A percentile compares a stretch with the other conserved stretches of the same genome.
Evolutionary conservation across 2,329 filamentous ascomycete genomes (phyloP).

Genomic region (Fusarium cicatricum): DNA sequence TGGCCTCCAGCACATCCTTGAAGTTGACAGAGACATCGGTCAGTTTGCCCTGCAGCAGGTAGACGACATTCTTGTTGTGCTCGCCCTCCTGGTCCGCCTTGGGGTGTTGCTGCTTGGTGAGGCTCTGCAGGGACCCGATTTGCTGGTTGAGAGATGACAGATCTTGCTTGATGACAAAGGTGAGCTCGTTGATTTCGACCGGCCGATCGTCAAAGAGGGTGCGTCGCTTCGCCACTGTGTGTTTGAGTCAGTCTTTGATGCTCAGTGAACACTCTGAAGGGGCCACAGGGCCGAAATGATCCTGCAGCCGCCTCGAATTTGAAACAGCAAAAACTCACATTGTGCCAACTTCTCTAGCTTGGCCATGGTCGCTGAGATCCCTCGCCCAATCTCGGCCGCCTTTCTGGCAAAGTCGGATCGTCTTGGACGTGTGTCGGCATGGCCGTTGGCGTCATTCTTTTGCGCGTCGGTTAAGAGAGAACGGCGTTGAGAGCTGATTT

Average conservation of each 20-base stretch:
- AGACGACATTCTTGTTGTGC: constrained; percentile 97
- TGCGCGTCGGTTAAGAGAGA: constrained; percentile 80
- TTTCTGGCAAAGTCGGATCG: constrained; percentile 92
- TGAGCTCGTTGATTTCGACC: constrained; percentile 96
- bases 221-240: constrained; percentile 86
- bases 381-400: constrained; percentile 89
- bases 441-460: constrained; percentile 67
- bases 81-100: constrained; percentile 84
- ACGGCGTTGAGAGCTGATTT: constrained; percentile 80
- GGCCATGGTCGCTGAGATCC: constrained; percentile 90
- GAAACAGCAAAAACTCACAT: constrained; percentile 56
- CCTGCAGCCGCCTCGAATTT: neutral
- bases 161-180: constrained; percentile 98
- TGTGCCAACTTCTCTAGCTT: constrained; percentile 95
- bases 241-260: constrained; percentile 16
- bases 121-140: constrained; percentile 81
- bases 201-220: constrained; percentile 97
- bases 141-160: constrained; percentile 84
- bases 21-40: constrained; percentile 95
- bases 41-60: constrained; percentile 88
- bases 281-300: neutral
- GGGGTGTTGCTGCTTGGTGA: constrained; percentile 81
- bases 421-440: constrained; percentile 56
- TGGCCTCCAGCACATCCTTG: constrained; percentile 95
- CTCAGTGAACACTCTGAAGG: neutral